phyloP scores from a whole-genome alignment of 192 early-diverging fungal genomes.

The Neocallimastix lanati region DNA sequence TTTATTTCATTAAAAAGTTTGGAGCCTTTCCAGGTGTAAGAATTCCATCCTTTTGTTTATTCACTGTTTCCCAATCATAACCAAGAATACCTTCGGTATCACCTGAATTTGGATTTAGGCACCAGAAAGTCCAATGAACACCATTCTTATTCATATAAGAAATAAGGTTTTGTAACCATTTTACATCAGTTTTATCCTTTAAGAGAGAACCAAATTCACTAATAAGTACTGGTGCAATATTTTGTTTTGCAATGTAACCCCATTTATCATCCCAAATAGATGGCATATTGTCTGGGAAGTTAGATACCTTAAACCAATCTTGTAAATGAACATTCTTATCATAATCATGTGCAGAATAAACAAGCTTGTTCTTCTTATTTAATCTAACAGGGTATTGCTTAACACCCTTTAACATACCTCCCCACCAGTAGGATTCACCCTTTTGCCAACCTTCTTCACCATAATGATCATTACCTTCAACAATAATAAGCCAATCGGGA shows the following conservation, averaged over 20 bases:
- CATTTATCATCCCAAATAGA: constrained; percentile 8
- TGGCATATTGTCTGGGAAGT: constrained; percentile 10
- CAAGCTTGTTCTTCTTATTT: constrained; percentile 6
- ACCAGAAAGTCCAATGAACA: constrained; percentile 11
- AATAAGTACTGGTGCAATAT: constrained; percentile 7
- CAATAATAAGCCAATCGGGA: constrained; percentile 10
- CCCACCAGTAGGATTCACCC: constrained; percentile 7
- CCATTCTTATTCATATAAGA: constrained; percentile 3
- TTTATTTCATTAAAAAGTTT: too few relatives aligned
- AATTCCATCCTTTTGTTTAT: background rate
- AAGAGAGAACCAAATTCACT: constrained; percentile 14
- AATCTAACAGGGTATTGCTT: constrained; percentile 2
- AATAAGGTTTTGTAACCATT: constrained; percentile 5
- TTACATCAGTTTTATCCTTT: constrained; percentile 5
- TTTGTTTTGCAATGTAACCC: constrained; percentile 7
- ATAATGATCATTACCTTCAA: constrained; percentile 6
- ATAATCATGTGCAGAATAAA: constrained; percentile 6
- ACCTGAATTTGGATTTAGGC: constrained; percentile 16
- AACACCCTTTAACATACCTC: constrained; percentile 3
- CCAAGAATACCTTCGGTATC: constrained; percentile 10
- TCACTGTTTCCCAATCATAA: constrained; percentile 4
- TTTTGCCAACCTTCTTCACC: constrained; percentile 1
- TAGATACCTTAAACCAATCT: constrained; percentile 11
- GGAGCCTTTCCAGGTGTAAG: too few relatives aligned
- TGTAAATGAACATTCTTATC: constrained; percentile 1